Base-by-base conservation (phyloP, 2,329 filamentous ascomycete species). In the Sclerotinia sclerotiorum region DNA sequence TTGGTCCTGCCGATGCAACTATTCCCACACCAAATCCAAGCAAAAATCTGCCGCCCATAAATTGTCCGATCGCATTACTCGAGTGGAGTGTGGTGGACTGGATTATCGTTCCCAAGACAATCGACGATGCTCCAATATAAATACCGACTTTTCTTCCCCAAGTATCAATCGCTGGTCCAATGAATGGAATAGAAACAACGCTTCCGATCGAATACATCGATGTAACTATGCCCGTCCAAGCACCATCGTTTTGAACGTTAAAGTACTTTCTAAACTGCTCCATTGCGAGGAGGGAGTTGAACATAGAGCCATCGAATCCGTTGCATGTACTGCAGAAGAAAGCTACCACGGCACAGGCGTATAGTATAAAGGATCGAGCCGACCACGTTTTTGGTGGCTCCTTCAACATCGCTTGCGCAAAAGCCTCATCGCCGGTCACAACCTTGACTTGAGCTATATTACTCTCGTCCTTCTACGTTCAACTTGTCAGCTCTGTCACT, bases 1-100 rank as follows among this genome's bases (percentile, higher is more conserved):
- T 79, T 17, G 82, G 82, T 3, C 81, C 82, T 10, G 82, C 81
- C 0, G 80, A 78, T 2, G 80, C 78, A 42, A 80, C 79, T 68
- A 84, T 79, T 49, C 79, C 79, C 7, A 83, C 81, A 67, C 82
- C 82, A 71, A 88, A 87, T 62, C 86, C 87, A 19, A 88, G 82
- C 39, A 88, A 77, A 77, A 88, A 87, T 35, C 85, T 82, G 5
- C 85, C 85, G 52, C 81, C 82, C 76, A 84, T 81, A 73, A 83
- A 84, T 68, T 82, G 80, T 5, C 74, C 74, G 48, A 77, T 73
- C 55, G 60, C 75, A 56, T 76, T 73, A 65, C 79, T 71, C 32
- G 66, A 68, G 42, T 68, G 51, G n/a, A 75, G 73, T 42, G 68
- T 70, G 15, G 73, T 73, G 8, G 76, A 79, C 65, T 84, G 82